A percentile compares a stretch with the other conserved stretches of the same genome.
Evolutionary conservation across 2,329 filamentous ascomycete species (phyloP).

Genomic region (Uncinocarpus reesii): DNA sequence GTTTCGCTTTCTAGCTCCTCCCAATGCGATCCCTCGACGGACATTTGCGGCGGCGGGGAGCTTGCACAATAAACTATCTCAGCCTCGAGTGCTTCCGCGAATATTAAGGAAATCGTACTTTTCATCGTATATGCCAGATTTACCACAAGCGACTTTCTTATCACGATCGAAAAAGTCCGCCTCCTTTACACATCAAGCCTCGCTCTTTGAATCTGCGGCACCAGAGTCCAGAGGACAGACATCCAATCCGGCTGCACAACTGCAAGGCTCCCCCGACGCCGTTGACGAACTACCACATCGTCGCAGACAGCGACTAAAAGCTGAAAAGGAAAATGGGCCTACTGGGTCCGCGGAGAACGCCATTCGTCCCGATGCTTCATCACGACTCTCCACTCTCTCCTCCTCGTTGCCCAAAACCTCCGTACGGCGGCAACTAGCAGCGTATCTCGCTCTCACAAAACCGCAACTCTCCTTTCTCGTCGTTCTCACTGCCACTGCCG

Average conservation of each 20-base stretch:
- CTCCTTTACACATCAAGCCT: slow-evolving; percentile 20
- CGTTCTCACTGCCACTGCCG: slow-evolving; percentile 77
- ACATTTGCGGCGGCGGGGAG: slow-evolving; percentile 26
- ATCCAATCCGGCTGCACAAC: background rate
- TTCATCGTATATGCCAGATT: slow-evolving; percentile 25
- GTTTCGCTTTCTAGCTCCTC: slow-evolving; percentile 18
- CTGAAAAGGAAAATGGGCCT: slow-evolving; percentile 20
- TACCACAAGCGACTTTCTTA: slow-evolving; percentile 21
- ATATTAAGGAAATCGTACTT: slow-evolving; percentile 33
- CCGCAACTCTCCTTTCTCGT: slow-evolving; percentile 86
- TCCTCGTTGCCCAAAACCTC: slow-evolving; percentile 47
- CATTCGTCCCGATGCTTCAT: slow-evolving; percentile 51
- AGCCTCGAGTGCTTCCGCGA: slow-evolving; percentile 22
- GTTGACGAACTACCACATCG: slow-evolving; percentile 34
- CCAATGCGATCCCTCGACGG: slow-evolving; percentile 21
- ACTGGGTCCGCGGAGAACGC: slow-evolving; percentile 23
- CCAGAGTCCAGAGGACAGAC: slow-evolving; percentile 5
- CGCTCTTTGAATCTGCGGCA: slow-evolving; percentile 18
- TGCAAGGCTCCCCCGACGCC: background rate
- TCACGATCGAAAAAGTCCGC: slow-evolving; percentile 18
- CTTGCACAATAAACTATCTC: slow-evolving; percentile 24
- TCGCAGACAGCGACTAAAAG: slow-evolving; percentile 35
- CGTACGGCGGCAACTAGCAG: slow-evolving; percentile 58
- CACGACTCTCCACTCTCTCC: slow-evolving; percentile 48
- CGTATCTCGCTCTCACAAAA: slow-evolving; percentile 87